These are phyloP conservation scores for Cryptococcus sp. DNA, from an alignment of 1,284 basidiomycete species.

Conservation along the genomic window DNA sequence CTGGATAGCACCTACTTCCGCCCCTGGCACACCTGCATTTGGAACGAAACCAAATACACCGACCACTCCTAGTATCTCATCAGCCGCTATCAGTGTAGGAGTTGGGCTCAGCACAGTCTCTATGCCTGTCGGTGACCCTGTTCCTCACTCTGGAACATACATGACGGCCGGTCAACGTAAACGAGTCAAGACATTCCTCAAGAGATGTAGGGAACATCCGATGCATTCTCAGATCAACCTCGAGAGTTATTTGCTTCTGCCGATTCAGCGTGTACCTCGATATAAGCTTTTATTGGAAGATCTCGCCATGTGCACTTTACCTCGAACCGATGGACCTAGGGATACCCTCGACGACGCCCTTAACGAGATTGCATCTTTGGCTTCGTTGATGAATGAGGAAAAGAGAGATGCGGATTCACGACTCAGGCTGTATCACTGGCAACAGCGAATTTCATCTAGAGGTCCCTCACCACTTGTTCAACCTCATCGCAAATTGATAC, in stretches of 20 bases:
- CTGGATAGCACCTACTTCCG: conserved; percentile 63
- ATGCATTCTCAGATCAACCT: conserved; percentile 93
- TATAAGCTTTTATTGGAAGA: conserved; percentile 89
- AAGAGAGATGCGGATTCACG: conserved; percentile 90
- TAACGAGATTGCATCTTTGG: conserved; percentile 75
- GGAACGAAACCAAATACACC: conserved; percentile 23
- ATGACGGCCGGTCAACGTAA: conserved; percentile 71
- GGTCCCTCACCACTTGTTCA: conserved; percentile 96
- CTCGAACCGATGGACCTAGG: conserved; percentile 58
- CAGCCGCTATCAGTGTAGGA: conserved; percentile 51
- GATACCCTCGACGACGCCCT: conserved; percentile 83
- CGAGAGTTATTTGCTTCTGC: conserved; percentile 89
- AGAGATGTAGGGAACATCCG: conserved; percentile 72
- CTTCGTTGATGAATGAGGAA: conserved; percentile 93
- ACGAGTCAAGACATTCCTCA: conserved; percentile 78
- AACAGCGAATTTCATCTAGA: conserved; percentile 78
- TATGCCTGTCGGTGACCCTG: conserved; percentile 43
- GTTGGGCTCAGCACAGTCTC: conserved; percentile 57
- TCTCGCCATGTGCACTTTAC: conserved; percentile 74
- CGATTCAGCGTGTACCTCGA: conserved; percentile 92
- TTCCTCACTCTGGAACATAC: conserved; percentile 28
- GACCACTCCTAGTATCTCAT: conserved; percentile 60
- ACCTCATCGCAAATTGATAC: conserved; percentile 87
- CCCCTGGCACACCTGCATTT: conserved; percentile 40
- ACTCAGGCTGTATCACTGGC: conserved; percentile 81